phyloP scores from a whole-genome alignment of 805 yeast species.

The Starmerella apis region DNA sequence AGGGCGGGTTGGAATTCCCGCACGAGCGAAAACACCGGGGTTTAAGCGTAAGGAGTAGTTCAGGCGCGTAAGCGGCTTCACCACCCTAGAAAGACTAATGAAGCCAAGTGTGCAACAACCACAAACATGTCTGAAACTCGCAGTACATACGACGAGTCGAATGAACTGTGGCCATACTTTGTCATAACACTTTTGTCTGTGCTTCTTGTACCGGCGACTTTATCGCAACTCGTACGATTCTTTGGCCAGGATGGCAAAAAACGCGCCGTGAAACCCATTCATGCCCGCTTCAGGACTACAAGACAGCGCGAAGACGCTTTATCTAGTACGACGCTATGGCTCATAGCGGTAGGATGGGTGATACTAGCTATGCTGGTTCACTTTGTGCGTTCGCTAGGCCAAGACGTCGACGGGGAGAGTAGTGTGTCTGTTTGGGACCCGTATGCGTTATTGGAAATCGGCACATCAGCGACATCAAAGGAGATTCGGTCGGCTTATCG shows the following conservation, averaged over 20 bases:
- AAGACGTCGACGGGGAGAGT: conserved; percentile 25
- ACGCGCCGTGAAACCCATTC: background rate
- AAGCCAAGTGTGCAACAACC: conserved; percentile 7
- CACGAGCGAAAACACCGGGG: too few species aligned
- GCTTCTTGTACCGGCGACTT: conserved; percentile 55
- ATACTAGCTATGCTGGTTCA: conserved; percentile 37
- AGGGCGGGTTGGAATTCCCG: too few species aligned
- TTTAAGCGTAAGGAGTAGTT: background rate
- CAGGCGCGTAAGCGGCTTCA: conserved; percentile 5
- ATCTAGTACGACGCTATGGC: conserved; percentile 11
- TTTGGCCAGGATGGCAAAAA: background rate
- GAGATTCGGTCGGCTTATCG: conserved; percentile 75
- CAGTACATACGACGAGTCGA: conserved; percentile 67
- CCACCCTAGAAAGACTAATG: background rate
- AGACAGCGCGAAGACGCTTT: background rate
- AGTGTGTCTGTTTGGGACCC: conserved; percentile 60
- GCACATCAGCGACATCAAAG: conserved; percentile 57
- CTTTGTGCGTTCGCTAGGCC: conserved; percentile 27
- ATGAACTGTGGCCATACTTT: conserved; percentile 91
- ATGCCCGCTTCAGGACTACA: conserved; percentile 11
- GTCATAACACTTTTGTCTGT: conserved; percentile 60
- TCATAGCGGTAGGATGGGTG: conserved; percentile 51
- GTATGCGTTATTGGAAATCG: conserved; percentile 69
- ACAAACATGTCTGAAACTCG: conserved; percentile 19
- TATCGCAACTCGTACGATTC: conserved; percentile 31